Evolutionary conservation across 2,329 filamentous ascomycete species (phyloP), one percentile per base, ranked within the genome.

Genomic region (Clarireedia monteithiana): DNA sequence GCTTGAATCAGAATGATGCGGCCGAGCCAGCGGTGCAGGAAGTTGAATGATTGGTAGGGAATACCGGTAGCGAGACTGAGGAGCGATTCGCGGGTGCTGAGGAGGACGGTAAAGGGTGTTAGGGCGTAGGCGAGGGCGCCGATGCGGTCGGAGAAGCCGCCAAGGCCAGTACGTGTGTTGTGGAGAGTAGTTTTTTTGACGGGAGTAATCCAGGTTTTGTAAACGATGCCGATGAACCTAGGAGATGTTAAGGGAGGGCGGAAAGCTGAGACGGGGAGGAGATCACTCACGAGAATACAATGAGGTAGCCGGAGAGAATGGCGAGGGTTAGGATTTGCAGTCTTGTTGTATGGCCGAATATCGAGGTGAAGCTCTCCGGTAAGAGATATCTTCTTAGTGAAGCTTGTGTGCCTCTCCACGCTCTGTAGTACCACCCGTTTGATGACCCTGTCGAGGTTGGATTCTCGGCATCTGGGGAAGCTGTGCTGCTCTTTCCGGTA

Each of bases 31-130:
- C 86, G 83, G 68, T 90, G 87, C 20, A 91, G 72, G 66, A 91
- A 91, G 69, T 87, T 85, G 76, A 91, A 89, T 64, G 80, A 82
- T 62, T 90, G 86, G 64, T 89, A 89, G 0, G 88, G 86, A 0
- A 91, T 75, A 1, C 88, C 87, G 0, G 86, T 91, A 49, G 89
- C 69, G 14, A 87, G 67, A 0, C 83, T 86, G 4, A 91, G 76
- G 2, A 90, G 73, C 0, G 83, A 87, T 67, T 91, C 87, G 42
- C 87, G 78, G 56, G 76, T 84, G n/a, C 80, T 77, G 12, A 91
- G 75, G 48, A 88, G 70, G 30, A 91, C 72, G 0, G 84, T 84
- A 0, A 91, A 74, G 0, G 87, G 87, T 0, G 86, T 89, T 9
- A 91, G 75, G 0, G 86, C 88, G 63, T 87, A 91, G 1, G 88